Base-by-base conservation (phyloP, 176 grass and related monocot species). In the Otatea glauca region DNA sequence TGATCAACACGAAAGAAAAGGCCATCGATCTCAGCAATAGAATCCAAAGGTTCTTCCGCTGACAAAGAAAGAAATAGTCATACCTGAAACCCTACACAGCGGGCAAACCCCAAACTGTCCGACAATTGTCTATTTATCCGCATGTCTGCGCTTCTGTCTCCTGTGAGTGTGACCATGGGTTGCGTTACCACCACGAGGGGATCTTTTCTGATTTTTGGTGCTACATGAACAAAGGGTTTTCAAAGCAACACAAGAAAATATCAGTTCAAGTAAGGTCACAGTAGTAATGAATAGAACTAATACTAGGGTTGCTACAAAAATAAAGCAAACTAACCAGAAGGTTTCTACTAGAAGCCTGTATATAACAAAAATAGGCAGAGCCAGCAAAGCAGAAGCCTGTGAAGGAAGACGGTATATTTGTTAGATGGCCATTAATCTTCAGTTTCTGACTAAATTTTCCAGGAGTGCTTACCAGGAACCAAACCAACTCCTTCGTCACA, bases 321-420 rank as follows among this genome's bases (percentile, higher is more conserved):
- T 77, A 80, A 42, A 54, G 65, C 21, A 78, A 78, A 88, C 88
- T 59, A 59, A 99, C 97, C 91, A 92, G 81, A 94, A 92, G 34
- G 89, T 81, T 25, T 88, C 32, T 68, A 86, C 69, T 80, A 96
- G 87, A 78, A 99, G 84, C 80, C 55, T 90, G 88, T 89, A 92
- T 82, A 91, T 68, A 78, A 91, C 51, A 79, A 86, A 96, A 72
- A 94, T 76, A 66, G 97, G 93, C 25, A 99, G 75, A 62, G 85
- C 92, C 81, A 99, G 58, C 41, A 99, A 87, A 76, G 97, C 91
- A 80, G 93, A 99, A 81, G 93, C 97, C 97, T 99, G 86, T 61
- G 82, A 38, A 81, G 38, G 81, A 72, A 78, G 24, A 79, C 38
- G 16, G 32, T 54, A 74, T 42, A 51, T 45, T 59, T 20, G 62